phyloP scores from a whole-genome alignment of 2,329 filamentous ascomycete genomes.

The Microdochium paspali region DNA sequence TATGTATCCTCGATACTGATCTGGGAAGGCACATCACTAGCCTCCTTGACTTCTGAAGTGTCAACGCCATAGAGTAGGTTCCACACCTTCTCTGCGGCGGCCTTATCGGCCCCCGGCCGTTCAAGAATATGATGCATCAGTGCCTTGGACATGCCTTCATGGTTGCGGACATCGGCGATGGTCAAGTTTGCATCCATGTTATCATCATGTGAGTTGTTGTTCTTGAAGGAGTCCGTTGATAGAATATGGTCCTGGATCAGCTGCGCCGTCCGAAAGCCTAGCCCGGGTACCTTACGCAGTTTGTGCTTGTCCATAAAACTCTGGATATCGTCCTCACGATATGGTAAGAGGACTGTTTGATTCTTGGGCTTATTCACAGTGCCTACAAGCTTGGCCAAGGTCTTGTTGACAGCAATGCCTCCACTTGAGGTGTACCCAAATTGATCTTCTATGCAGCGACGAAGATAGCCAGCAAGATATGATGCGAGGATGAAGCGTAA shows the following conservation, averaged over 20 bases:
- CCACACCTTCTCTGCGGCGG: slow-evolving; percentile 68
- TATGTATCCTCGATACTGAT: slow-evolving; percentile 96
- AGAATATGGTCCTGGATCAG: slow-evolving; percentile 52
- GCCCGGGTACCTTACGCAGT: slow-evolving; percentile 73
- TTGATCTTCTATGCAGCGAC: slow-evolving; percentile 61
- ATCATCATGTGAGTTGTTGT: slow-evolving; percentile 23
- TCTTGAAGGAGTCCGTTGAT: slow-evolving; percentile 13
- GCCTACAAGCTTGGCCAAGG: slow-evolving; percentile 77
- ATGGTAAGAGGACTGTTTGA: slow-evolving; percentile 74
- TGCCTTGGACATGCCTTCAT: slow-evolving; percentile 52
- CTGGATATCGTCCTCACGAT: slow-evolving; percentile 45
- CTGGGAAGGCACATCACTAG: slow-evolving; percentile 66
- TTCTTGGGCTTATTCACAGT: slow-evolving; percentile 76
- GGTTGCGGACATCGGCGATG: slow-evolving; percentile 54
- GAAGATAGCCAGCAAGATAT: slow-evolving; percentile 68
- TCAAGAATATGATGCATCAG: slow-evolving; percentile 60
- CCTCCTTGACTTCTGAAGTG: slow-evolving; percentile 60
- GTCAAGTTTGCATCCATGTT: slow-evolving; percentile 38
- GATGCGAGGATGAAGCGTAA: slow-evolving; percentile 67
- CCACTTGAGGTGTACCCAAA: slow-evolving; percentile 82
- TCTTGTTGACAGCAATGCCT: slow-evolving; percentile 80
- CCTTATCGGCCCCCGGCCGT: slow-evolving; percentile 60
- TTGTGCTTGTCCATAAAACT: slow-evolving; percentile 67
- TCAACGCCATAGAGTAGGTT: slow-evolving; percentile 74
- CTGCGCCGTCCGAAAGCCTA: slow-evolving; percentile 71